phyloP scores from a whole-genome alignment of 176 grass and related monocot genomes.

The Zea mays region DNA sequence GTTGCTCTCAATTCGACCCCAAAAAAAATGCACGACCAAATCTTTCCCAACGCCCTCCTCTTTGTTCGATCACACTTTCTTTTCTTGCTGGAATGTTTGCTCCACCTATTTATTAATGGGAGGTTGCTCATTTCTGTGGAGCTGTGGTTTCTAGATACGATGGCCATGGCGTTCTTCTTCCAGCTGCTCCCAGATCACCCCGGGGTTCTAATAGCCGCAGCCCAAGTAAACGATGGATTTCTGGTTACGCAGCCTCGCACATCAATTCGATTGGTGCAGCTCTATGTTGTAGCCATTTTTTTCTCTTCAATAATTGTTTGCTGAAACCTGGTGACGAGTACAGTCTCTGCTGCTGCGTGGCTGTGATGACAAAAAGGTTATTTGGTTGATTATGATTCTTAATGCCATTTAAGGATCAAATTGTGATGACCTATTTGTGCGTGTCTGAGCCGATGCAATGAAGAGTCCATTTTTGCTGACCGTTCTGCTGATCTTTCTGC shows the following conservation, averaged over 20 bases:
- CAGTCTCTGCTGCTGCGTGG: conserved; percentile 25
- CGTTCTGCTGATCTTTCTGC: neutral
- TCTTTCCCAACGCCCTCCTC: neutral
- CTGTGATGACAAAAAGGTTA: conserved; percentile 57
- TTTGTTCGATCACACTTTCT: neutral
- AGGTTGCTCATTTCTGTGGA: conserved; percentile 15
- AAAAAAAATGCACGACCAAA: neutral
- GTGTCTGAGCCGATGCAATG: conserved; percentile 61
- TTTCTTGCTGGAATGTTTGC: neutral
- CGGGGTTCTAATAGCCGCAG: conserved; percentile 30
- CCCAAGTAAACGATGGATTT: conserved; percentile 21
- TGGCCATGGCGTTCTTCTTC: conserved; percentile 1
- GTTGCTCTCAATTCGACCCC: neutral
- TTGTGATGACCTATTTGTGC: conserved; percentile 75
- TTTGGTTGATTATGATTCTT: conserved; percentile 44
- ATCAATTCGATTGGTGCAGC: neutral
- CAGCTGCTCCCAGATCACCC: conserved; percentile 31
- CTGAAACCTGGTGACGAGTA: neutral
- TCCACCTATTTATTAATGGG: conserved; percentile 3
- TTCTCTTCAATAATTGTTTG: neutral
- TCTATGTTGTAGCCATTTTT: neutral
- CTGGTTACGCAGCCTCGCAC: conserved; percentile 41
- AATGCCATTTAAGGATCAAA: conserved; percentile 36
- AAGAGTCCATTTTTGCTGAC: neutral
- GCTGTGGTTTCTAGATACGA: conserved; percentile 33